Evolutionary conservation across 352 stramenopile genomes (phyloP).

Genomic region (Globisporangium paroecandrum): DNA sequence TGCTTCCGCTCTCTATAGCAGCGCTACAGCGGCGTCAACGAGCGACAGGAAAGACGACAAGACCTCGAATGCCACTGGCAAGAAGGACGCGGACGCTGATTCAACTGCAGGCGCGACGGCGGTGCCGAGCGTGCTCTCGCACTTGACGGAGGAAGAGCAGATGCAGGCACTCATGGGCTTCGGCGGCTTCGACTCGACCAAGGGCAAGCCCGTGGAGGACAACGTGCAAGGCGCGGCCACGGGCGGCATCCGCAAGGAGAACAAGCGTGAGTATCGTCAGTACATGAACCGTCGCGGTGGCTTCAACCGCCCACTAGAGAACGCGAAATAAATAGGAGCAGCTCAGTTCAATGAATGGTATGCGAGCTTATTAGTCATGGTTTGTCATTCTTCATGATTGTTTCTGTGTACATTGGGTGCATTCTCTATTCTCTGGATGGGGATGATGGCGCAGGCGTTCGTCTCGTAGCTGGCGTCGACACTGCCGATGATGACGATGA

Average conservation of each 20-base stretch:
- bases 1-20: background rate
- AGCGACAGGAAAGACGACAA: background rate
- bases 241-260: constrained; percentile 86
- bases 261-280: constrained; percentile 94
- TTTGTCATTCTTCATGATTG: background rate
- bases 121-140: constrained; percentile 11
- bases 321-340: constrained; percentile 22
- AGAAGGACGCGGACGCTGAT: constrained; percentile 14
- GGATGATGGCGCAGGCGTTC: constrained; percentile 1
- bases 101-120: background rate
- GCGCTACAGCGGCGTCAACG: background rate
- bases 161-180: constrained; percentile 88
- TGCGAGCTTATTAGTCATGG: background rate
- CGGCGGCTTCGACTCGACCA: constrained; percentile 91
- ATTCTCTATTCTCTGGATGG: background rate
- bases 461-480: constrained; percentile 5
- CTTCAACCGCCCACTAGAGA: constrained; percentile 94
- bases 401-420: background rate
- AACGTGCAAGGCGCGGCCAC: constrained; percentile 82
- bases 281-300: constrained; percentile 97
- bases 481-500: background rate
- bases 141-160: constrained; percentile 73
- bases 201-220: constrained; percentile 91
- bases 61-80: background rate
- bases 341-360: background rate